A percentile compares a stretch with the other conserved stretches of the same genome.
phyloP scores from a whole-genome alignment of 345 rosid genomes.

The Eucalyptus brandiana region DNA sequence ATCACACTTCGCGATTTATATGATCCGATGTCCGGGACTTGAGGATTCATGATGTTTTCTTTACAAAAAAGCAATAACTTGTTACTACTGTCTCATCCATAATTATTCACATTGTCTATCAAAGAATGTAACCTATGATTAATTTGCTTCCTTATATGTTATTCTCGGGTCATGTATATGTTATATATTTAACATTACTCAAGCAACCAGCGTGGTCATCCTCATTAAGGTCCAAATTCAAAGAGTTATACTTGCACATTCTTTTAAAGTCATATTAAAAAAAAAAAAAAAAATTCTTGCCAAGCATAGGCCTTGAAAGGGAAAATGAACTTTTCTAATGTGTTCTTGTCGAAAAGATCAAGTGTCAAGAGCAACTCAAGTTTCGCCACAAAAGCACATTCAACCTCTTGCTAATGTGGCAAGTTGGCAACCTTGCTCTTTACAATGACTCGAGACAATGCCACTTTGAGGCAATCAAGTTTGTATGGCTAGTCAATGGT shows the following conservation, averaged over 20 bases:
- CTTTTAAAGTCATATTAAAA: neutral
- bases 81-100: neutral
- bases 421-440: neutral
- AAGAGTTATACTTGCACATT: neutral
- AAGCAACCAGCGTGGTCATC: neutral
- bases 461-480: neutral
- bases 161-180: neutral
- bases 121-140: neutral
- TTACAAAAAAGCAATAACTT: neutral
- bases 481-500: neutral
- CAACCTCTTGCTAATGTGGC: neutral
- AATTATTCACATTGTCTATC: neutral
- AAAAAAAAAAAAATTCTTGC: neutral
- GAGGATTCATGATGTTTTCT: neutral
- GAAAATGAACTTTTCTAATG: neutral
- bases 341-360: neutral
- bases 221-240: neutral
- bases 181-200: neutral
- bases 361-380: neutral
- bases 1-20: neutral
- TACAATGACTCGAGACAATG: neutral
- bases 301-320: neutral
- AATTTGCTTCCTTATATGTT: neutral
- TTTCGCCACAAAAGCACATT: neutral
- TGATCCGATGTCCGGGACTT: neutral